phyloP scores from a whole-genome alignment of 2,329 filamentous ascomycete genomes.

The Fusarium irregulare region DNA sequence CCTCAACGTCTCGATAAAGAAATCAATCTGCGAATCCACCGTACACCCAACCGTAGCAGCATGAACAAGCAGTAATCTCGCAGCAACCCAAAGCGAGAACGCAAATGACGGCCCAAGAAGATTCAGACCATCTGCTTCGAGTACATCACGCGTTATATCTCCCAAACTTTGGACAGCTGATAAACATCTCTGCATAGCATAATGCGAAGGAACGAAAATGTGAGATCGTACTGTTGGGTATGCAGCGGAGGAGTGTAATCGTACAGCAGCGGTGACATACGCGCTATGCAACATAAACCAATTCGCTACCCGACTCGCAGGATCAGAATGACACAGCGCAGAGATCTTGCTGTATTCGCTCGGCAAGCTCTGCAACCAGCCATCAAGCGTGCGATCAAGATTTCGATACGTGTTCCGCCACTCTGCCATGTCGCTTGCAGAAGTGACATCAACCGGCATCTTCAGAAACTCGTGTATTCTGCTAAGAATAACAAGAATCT shows the following conservation, averaged over 20 bases:
- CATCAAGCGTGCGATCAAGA: conserved; percentile 54
- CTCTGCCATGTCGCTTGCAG: conserved; percentile 52
- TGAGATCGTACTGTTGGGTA: conserved; percentile 56
- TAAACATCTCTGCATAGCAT: conserved; percentile 58
- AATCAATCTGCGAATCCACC: conserved; percentile 55
- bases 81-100: conserved; percentile 59
- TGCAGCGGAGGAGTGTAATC: conserved; percentile 58
- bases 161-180: conserved; percentile 58
- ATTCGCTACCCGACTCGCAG: conserved; percentile 58
- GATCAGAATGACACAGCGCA: conserved; percentile 58
- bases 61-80: conserved; percentile 55
- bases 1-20: conserved; percentile 56
- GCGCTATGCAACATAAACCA: conserved; percentile 61
- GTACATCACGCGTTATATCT: conserved; percentile 57
- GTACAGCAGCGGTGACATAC: conserved; percentile 57
- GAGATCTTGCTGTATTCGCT: conserved; percentile 60
- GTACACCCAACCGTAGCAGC: conserved; percentile 53
- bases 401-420: conserved; percentile 57
- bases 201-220: conserved; percentile 57
- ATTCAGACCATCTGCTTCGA: conserved; percentile 57
- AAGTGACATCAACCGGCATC: conserved; percentile 54
- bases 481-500: conserved; percentile 57
- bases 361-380: conserved; percentile 56
- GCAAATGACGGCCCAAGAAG: conserved; percentile 58
- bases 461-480: conserved; percentile 58